phyloP scores from a whole-genome alignment of 192 early-diverging fungal species.

The Backusella tuberculispora region DNA sequence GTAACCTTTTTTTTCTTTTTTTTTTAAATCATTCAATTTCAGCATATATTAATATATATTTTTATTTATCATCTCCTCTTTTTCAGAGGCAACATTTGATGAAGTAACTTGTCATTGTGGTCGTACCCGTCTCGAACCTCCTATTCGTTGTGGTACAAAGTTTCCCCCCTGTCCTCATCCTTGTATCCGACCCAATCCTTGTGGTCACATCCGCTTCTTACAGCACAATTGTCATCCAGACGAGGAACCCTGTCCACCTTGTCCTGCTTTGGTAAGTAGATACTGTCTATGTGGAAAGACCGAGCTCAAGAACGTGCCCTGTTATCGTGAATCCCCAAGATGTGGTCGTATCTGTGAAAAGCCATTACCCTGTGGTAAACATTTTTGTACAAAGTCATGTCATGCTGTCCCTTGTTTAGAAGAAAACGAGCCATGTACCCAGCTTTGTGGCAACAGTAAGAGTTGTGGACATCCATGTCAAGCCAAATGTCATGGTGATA shows the following conservation, averaged over 20 bases:
- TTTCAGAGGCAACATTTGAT: slow-evolving; percentile 72
- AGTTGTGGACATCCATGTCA: slow-evolving; percentile 86
- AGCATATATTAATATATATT: background rate
- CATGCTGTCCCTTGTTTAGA: slow-evolving; percentile 76
- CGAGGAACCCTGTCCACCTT: slow-evolving; percentile 87
- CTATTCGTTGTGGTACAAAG: slow-evolving; percentile 82
- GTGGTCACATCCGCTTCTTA: slow-evolving; percentile 77
- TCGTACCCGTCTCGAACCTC: slow-evolving; percentile 76
- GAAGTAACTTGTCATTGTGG: slow-evolving; percentile 90
- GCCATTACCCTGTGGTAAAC: slow-evolving; percentile 65
- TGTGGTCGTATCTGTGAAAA: slow-evolving; percentile 74
- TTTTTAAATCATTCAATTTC: background rate
- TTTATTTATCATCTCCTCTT: background rate
- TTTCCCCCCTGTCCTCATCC: slow-evolving; percentile 76
- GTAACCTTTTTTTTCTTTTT: slow-evolving; percentile 21
- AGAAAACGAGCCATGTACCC: slow-evolving; percentile 64
- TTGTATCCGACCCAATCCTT: slow-evolving; percentile 70
- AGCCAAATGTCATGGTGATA: slow-evolving; percentile 73
- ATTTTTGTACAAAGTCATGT: slow-evolving; percentile 82
- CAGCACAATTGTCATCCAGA: slow-evolving; percentile 88
- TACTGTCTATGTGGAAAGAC: slow-evolving; percentile 81
- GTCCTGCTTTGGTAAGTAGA: slow-evolving; percentile 77
- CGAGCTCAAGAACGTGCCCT: slow-evolving; percentile 79
- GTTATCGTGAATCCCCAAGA: slow-evolving; percentile 73
- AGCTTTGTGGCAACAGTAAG: slow-evolving; percentile 77